Conservation (phyloP, 1,284 basidiomycete genomes). For the Vanrija pseudolonga region DNA sequence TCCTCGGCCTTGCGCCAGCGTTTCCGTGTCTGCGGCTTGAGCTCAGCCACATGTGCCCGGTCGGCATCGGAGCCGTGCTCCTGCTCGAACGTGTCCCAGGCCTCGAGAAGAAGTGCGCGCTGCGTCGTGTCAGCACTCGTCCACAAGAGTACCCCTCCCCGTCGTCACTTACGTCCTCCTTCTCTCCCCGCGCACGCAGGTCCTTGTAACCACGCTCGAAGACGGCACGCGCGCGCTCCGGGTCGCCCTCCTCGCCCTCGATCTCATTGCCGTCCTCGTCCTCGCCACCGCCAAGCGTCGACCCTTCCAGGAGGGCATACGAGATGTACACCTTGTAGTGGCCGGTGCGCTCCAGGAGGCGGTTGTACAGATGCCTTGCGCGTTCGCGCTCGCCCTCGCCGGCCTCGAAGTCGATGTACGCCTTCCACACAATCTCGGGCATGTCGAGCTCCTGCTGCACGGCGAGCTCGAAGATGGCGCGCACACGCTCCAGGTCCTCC, state of each 20-base stretch:
- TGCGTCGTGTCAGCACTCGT: conserved; percentile 32
- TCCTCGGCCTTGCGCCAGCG: conserved; percentile 76
- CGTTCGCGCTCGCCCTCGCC: conserved; percentile 82
- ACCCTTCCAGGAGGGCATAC: conserved; percentile 51
- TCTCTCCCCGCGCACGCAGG: conserved; percentile 71
- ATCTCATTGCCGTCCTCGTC: conserved; percentile 68
- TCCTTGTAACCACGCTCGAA: conserved; percentile 84
- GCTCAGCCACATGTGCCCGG: conserved; percentile 71
- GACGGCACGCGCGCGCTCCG: conserved; percentile 65
- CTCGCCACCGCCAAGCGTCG: conserved; percentile 57
- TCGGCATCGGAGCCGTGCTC: conserved; percentile 67
- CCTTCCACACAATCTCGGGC: conserved; percentile 94
- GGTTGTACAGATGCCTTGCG: conserved; percentile 83
- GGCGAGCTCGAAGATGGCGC: conserved; percentile 93
- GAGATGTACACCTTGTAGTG: conserved; percentile 75
- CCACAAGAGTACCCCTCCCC: not conserved
- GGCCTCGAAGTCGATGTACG: conserved; percentile 89
- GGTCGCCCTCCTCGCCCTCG: conserved; percentile 66
- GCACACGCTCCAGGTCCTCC: conserved; percentile 84
- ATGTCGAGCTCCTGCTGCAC: conserved; percentile 93
- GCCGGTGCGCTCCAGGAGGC: conserved; percentile 77
- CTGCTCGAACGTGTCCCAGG: conserved; percentile 89
- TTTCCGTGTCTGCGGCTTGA: conserved; percentile 88
- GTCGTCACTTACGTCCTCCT: conserved; percentile 69
- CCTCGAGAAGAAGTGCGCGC: conserved; percentile 83